Evolutionary conservation across 164 flowering plant species (phyloP), one percentile per base, ranked within the genome.

Genomic region (Malania oleifera): DNA sequence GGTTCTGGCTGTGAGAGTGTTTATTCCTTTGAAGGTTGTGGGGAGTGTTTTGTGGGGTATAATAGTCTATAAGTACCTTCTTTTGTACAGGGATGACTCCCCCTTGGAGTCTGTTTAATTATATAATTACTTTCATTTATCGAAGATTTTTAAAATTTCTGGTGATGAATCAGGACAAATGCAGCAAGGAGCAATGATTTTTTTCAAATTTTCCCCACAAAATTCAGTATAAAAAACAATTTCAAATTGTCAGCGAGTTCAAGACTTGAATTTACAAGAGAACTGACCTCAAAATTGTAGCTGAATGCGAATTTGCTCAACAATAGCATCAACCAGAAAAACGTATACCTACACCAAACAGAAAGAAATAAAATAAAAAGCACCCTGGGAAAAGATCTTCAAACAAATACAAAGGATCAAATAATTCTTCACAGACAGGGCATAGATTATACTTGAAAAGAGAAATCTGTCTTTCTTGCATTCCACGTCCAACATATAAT

Each of bases 401-500:
- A 35, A 59, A 53, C 27, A 15, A 38, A 54, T 22, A 56, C n/a
- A 48, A 43, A 44, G n/a, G 31, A 0, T 11, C 19, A 7, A 28
- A 62, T 61, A 57, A 20, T 27, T 19, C 49, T 50, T 39, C 28
- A 39, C 26, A 46, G 24, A 13, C 62, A 57, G 57, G 57, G 6
- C 11, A 17, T 29, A 54, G 60, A 38, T 60, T 23, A 43, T 88
- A 93, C 98, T 86, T 93, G 56, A 83, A 61, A 54, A 76, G 60
- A 29, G 95, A 75, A 70, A 86, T 15, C 59, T 68, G 87, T 44
- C 72, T 76, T 75, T 89, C 98, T 76, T 89, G 98, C 87, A 89
- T 87, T 67, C 98, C 98, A 18, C 97, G 84, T 44, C 96, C 97
- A 63, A 93, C 74, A 70, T 77, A 93, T 53, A 84, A 67, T 67